phyloP scores from a whole-genome alignment of 148 eudicot genomes.

The Silene uniflora region DNA sequence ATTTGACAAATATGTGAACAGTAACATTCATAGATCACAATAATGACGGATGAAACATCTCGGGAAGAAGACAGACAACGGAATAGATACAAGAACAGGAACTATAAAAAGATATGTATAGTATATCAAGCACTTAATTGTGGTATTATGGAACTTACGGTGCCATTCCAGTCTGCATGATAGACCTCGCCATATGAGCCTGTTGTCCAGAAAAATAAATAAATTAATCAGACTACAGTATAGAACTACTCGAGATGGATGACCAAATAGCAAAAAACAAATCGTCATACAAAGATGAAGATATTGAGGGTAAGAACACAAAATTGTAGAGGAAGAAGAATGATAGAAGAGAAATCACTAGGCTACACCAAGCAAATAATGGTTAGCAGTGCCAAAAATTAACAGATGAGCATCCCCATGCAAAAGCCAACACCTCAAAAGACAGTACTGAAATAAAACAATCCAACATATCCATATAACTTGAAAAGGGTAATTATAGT shows the following conservation, averaged over 20 bases:
- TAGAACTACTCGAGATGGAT: background rate
- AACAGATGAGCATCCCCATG: slow-evolving; percentile 10
- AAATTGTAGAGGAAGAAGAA: background rate
- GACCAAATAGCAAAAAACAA: background rate
- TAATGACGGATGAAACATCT: background rate
- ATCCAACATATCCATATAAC: background rate
- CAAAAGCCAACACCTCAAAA: slow-evolving; percentile 12
- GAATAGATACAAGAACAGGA: background rate
- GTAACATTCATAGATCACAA: background rate
- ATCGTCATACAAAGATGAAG: slow-evolving; percentile 1
- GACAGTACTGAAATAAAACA: slow-evolving; percentile 8
- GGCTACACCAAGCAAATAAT: slow-evolving; percentile 3
- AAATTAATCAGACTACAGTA: slow-evolving; percentile 8
- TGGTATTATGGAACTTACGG: slow-evolving; percentile 46
- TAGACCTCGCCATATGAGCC: slow-evolving; percentile 99
- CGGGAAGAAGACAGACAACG: background rate
- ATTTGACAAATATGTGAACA: background rate
- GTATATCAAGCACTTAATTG: background rate
- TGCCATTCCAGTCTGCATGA: slow-evolving; percentile 99
- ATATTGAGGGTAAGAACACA: background rate
- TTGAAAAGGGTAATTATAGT: slow-evolving; percentile 5
- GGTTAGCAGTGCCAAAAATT: slow-evolving; percentile 1
- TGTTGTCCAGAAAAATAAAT: slow-evolving; percentile 21
- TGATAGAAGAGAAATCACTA: background rate
- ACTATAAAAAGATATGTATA: slow-evolving; percentile 6